Evolutionary conservation across 306 rosid genomes (phyloP), one percentile per base, ranked within the genome.

Genomic region (Medicago lupulina): DNA sequence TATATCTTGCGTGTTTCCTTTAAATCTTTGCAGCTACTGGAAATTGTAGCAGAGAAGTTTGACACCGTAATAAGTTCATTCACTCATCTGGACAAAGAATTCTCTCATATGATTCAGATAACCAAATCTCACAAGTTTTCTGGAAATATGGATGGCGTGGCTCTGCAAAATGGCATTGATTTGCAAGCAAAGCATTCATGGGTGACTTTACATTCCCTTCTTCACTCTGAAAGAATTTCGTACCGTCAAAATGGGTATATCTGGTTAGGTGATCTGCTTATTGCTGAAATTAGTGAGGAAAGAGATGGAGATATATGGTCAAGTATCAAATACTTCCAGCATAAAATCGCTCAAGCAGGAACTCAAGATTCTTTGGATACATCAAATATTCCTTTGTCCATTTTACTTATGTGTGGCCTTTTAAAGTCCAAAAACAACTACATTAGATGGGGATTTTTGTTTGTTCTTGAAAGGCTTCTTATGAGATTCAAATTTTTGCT

Each of bases 221-320:
- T 92, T 82, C 99, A 96, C 86, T 96, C 99, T 57, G 97, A 88
- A 62, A 90, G 93, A 86, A 82, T 81, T 54, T 74, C 99, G 31
- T 96, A 89, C 84, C 97, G 92, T 71, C 90, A 87, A 74, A 92
- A 90, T 86, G 98, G 93, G 43, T 87, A 92, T 76, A 83, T 88
- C 82, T 96, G 99, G 99, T 88, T 96, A 76, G 92, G 97, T 1
- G 99, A 96, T 83, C 88, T 96, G 83, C 99, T 96, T 78, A 88
- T 89, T 85, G 88, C 91, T 73, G 99, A 96, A 84, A 90, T 96
- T 75, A 89, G 90, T 71, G 90, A 85, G 65, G 93, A 87, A 79
- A 83, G 83, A 59, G 85, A 85, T 69, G 90, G 84, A 64, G 74
- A 86, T 69, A 84, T 96, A 75, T 96, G 88, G 96, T 84, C 87